Evolutionary conservation across 1,284 basidiomycete species (phyloP), one percentile per base, ranked within the genome.

Genomic region (Moesziomyces sp.): DNA sequence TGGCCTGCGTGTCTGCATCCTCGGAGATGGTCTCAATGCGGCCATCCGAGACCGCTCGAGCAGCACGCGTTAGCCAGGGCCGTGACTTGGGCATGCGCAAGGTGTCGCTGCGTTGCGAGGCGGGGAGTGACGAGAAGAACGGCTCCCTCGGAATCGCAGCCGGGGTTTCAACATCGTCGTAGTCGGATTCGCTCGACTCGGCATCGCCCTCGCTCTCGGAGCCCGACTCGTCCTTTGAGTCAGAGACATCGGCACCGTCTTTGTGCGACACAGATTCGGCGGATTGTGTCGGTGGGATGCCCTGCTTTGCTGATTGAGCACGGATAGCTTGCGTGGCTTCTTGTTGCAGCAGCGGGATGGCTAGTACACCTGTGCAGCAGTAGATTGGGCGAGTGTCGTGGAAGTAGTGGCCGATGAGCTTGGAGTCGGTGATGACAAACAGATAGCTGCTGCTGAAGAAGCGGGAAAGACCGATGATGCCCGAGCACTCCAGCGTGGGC

Each of bases 381-480:
- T 74, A 80, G 53, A 81, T 71, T 6, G 76, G 76, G 2, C 65
- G 56, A 5, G 70, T 59, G 4, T 70, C 43, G 53, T 78, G 68
- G n/a, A 80, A 67, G 47, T 76, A 78, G 49, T 77, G 62, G 8
- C 79, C 79, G 10, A 67, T 57, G 9, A 72, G 61, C 30, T 71
- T 71, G n/a, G 74, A 65, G 33, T 43, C 52, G 52, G 76, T 80
- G 61, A 81, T 74, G 57, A 81, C 74, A 19, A 80, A 74, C 6
- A 81, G 65, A 46, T 81, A 80, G 51, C 76, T 58, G 61, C 78
- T 70, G 38, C 68, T 80, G 63, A 79, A 80, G 42, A 80, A 53
- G 24, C 66, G 52, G 3, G 66, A 52, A 5, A 80, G 50, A 3
- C 78, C 78, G 18, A 80, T 52, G 24, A 80, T 55, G 19, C 78